Conservation (phyloP, 805 yeast species). For the Kazachstania martiniae region DNA sequence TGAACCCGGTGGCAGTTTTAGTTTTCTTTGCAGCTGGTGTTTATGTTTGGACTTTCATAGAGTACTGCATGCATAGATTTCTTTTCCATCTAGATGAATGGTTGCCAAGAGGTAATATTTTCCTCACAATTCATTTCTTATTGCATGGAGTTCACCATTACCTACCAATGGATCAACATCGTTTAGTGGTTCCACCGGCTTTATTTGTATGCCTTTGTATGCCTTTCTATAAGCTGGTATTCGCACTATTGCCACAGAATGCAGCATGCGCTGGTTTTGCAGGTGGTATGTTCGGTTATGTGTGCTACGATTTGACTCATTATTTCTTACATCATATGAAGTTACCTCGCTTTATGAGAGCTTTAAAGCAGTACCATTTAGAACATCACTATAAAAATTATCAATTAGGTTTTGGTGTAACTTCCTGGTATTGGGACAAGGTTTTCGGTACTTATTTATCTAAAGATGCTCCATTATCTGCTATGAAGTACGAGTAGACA, state of each 20-base stretch:
- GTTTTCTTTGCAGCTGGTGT: constrained; percentile 69
- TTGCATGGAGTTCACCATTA: constrained; percentile 96
- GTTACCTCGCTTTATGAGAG: constrained; percentile 68
- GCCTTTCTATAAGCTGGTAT: constrained; percentile 77
- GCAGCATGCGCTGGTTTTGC: constrained; percentile 88
- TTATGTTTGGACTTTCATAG: constrained; percentile 87
- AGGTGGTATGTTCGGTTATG: constrained; percentile 92
- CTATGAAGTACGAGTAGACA: constrained; percentile 25
- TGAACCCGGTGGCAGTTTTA: constrained; percentile 35
- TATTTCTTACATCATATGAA: constrained; percentile 83
- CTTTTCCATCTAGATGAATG: constrained; percentile 84
- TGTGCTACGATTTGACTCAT: constrained; percentile 87
- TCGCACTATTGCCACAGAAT: constrained; percentile 64
- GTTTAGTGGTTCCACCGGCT: constrained; percentile 96
- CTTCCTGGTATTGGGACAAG: constrained; percentile 86
- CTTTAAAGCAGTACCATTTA: constrained; percentile 78
- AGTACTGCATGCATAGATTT: constrained; percentile 80
- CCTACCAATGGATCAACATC: constrained; percentile 88
- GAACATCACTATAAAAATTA: constrained; percentile 97
- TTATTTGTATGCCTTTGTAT: constrained; percentile 58
- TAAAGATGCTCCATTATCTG: constrained; percentile 27
- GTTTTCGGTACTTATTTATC: constrained; percentile 77
- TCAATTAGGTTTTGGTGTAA: constrained; percentile 94
- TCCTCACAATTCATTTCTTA: constrained; percentile 75
- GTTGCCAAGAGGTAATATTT: constrained; percentile 69